phyloP scores from a whole-genome alignment of 192 early-diverging fungal genomes.

The Podochytrium sp. region DNA sequence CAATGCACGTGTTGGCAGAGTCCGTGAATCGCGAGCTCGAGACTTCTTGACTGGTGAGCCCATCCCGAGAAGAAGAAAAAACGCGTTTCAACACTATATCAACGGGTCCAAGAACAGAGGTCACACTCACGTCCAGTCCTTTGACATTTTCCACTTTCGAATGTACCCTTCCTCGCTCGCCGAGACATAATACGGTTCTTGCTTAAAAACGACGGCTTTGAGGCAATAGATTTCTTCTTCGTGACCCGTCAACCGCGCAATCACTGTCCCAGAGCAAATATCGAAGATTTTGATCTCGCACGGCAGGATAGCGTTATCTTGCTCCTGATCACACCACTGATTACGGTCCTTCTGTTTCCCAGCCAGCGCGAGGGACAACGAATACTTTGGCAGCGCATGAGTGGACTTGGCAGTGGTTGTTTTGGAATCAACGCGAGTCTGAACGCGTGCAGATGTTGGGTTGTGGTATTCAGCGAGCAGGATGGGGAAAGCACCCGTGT shows the following conservation, averaged over 20 bases:
- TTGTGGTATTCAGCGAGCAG: too few relatives aligned
- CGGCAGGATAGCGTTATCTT: constrained; percentile 92
- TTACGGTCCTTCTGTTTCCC: constrained; percentile 92
- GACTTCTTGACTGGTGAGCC: not conserved
- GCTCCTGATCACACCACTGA: constrained; percentile 85
- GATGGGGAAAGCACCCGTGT: not conserved
- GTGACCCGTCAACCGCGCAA: constrained; percentile 80
- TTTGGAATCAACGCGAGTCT: not conserved
- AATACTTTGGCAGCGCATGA: too few relatives aligned
- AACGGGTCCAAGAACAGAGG: not conserved
- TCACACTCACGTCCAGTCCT: constrained; percentile 78
- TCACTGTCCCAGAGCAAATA: constrained; percentile 77
- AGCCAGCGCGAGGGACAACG: constrained; percentile 63
- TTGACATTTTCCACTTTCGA: constrained; percentile 83
- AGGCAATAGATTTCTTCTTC: constrained; percentile 86
- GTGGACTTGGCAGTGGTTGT: not conserved
- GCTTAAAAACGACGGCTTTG: constrained; percentile 77
- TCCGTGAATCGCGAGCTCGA: constrained; percentile 1
- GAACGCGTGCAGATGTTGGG: not conserved
- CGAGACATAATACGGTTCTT: constrained; percentile 81
- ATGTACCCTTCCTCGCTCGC: constrained; percentile 97
- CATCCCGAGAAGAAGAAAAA: not conserved
- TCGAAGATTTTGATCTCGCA: constrained; percentile 93
- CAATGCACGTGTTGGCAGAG: constrained; percentile 84
- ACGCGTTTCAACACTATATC: not conserved